A percentile compares a stretch with the other conserved stretches of the same genome.
These are phyloP conservation scores for Withania somnifera DNA, from an alignment of 305 asterid genomes.

Conservation along the genomic window DNA sequence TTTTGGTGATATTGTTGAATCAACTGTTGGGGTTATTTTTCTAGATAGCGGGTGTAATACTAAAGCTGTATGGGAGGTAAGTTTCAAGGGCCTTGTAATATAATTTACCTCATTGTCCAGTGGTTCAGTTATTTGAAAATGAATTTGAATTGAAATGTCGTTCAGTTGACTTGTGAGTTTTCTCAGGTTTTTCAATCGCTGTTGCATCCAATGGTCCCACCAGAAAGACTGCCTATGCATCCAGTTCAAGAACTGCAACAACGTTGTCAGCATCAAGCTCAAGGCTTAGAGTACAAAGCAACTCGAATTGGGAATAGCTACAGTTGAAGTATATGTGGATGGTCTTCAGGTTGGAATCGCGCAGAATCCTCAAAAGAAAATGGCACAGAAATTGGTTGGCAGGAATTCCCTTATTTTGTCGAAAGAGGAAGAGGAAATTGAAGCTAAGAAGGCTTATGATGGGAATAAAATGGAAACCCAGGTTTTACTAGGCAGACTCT, in stretches of 20 bases:
- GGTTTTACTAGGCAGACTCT: constrained; percentile 90
- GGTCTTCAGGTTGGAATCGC: constrained; percentile 88
- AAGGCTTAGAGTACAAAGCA: constrained; percentile 91
- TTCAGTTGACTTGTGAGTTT: constrained; percentile 6
- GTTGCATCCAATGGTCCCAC: constrained; percentile 94
- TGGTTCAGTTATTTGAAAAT: constrained; percentile 9
- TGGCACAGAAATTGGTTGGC: constrained; percentile 97
- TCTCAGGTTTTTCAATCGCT: constrained; percentile 81
- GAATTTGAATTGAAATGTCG: constrained; percentile 4
- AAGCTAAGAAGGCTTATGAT: constrained; percentile 35
- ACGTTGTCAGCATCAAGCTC: constrained; percentile 96
- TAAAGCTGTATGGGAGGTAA: constrained; percentile 83
- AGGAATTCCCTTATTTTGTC: constrained; percentile 84
- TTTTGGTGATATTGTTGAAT: constrained; percentile 96
- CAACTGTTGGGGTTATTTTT: constrained; percentile 97
- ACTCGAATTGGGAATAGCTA: constrained; percentile 77
- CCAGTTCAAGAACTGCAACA: constrained; percentile 97
- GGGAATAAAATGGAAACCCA: constrained; percentile 54
- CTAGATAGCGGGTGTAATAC: constrained; percentile 81
- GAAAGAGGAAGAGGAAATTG: constrained; percentile 73
- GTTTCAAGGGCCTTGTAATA: constrained; percentile 8
- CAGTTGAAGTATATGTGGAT: constrained; percentile 84
- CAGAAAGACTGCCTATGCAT: constrained; percentile 98
- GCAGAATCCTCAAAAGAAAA: constrained; percentile 88
- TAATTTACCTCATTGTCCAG: not conserved